Evolutionary conservation across 2,329 filamentous ascomycete genomes (phyloP).

Genomic region (Fusarium oxysporum): DNA sequence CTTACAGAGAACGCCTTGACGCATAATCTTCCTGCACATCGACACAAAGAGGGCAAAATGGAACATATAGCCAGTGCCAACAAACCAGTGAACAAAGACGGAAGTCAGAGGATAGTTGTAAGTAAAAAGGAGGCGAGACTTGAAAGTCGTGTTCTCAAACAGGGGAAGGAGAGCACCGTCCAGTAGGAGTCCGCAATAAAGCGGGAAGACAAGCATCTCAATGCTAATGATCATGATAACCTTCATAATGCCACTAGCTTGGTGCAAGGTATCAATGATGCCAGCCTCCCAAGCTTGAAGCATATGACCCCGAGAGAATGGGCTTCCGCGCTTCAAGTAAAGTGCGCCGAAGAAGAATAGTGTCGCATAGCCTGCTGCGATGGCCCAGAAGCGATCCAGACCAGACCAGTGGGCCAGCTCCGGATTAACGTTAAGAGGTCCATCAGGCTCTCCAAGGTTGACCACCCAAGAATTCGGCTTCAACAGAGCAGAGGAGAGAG

Average conservation of each 20-base stretch:
- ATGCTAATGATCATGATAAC: conserved; percentile 99
- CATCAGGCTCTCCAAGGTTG: conserved; percentile 61
- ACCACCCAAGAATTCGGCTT: conserved; percentile 70
- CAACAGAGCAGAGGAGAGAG: conserved; percentile 47
- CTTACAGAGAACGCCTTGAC: conserved; percentile 90
- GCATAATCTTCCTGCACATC: conserved; percentile 98
- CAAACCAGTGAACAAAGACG: conserved; percentile 98
- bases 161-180: conserved; percentile 90
- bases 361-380: conserved; percentile 83
- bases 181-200: conserved; percentile 93
- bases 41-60: conserved; percentile 98
- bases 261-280: conserved; percentile 84
- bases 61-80: conserved; percentile 99
- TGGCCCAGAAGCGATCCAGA: conserved; percentile 75
- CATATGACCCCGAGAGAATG: conserved; percentile 69
- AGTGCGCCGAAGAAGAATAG: conserved; percentile 79
- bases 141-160: conserved; percentile 83
- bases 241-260: conserved; percentile 97
- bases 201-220: conserved; percentile 96
- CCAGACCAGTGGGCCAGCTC: conserved; percentile 75
- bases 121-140: conserved; percentile 82
- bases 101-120: conserved; percentile 85
- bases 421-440: conserved; percentile 59
- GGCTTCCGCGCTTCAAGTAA: conserved; percentile 80
- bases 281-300: conserved; percentile 78